phyloP scores from a whole-genome alignment of 768 basidiomycete species.

The Lentinus tigrinus region DNA sequence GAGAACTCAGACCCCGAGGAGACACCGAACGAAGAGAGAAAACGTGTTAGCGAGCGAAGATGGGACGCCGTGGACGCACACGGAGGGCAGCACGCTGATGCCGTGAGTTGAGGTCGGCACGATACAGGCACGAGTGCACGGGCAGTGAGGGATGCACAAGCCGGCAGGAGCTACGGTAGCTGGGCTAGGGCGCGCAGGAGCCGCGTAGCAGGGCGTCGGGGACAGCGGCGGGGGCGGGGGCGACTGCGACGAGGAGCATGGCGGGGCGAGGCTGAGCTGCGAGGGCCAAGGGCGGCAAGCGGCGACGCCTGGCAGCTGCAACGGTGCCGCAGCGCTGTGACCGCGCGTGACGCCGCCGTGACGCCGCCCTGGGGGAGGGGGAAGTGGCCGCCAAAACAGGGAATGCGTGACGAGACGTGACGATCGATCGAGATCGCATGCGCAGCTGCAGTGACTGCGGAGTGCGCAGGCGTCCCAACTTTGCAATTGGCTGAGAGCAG shows the following conservation, averaged over 20 bases:
- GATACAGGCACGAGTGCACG: not conserved
- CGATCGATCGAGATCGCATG: conserved; percentile 22
- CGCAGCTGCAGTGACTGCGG: conserved; percentile 24
- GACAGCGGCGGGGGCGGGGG: not conserved
- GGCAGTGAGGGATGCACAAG: not conserved
- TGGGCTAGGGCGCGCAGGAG: not conserved
- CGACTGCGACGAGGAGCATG: not conserved
- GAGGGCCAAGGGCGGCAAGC: no score
- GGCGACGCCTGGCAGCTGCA: no score
- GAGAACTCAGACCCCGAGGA: not conserved
- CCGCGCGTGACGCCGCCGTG: not conserved
- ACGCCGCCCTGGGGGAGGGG: conserved; percentile 4
- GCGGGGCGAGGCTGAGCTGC: not conserved
- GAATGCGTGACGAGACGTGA: conserved; percentile 2
- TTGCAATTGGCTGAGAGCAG: conserved; percentile 16
- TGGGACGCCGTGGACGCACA: not conserved
- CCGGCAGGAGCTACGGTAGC: not conserved
- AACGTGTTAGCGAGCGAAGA: not conserved
- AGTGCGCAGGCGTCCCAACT: conserved; percentile 17
- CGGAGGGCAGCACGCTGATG: conserved; percentile 6
- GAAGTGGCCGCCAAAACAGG: not conserved
- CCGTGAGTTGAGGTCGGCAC: conserved; percentile 9
- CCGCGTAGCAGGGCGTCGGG: not conserved
- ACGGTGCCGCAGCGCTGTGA: conserved; percentile 10
- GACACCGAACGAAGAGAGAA: not conserved